These are phyloP conservation scores for Xylaria sp. DNA, from an alignment of 2,329 filamentous ascomycete species.

Conservation along the genomic window DNA sequence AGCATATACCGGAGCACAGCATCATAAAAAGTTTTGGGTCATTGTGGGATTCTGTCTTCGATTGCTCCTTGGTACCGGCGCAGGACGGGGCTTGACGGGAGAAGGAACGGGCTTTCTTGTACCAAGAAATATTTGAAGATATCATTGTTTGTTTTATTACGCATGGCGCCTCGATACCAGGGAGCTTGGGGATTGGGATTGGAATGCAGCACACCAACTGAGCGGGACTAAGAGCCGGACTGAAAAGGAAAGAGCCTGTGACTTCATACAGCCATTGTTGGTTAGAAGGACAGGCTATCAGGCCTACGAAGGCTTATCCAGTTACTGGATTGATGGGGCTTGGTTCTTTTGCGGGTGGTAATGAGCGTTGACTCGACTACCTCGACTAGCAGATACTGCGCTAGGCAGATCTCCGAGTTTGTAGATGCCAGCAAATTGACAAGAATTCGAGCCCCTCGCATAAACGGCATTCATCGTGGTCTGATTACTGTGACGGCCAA, in stretches of 20 bases:
- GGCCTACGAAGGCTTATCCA: slow-evolving; percentile 41
- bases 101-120: slow-evolving; percentile 44
- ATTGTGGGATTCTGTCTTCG: slow-evolving; percentile 46
- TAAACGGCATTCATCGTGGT: not conserved
- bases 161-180: slow-evolving; percentile 45
- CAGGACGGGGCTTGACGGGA: slow-evolving; percentile 43
- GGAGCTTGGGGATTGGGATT: slow-evolving; percentile 38
- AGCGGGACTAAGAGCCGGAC: slow-evolving; percentile 25
- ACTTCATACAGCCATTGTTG: slow-evolving; percentile 23
- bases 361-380: slow-evolving; percentile 36
- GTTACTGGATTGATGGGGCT: slow-evolving; percentile 48
- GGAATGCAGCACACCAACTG: slow-evolving; percentile 37
- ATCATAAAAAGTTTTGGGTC: slow-evolving; percentile 56
- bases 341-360: slow-evolving; percentile 40
- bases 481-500: not conserved
- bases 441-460: slow-evolving; percentile 39
- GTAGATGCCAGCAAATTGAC: slow-evolving; percentile 33
- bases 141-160: slow-evolving; percentile 47
- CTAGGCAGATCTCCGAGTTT: slow-evolving; percentile 27
- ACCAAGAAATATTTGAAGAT: slow-evolving; percentile 45
- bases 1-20: slow-evolving; percentile 62
- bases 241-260: slow-evolving; percentile 26
- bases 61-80: slow-evolving; percentile 46
- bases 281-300: slow-evolving; percentile 17
- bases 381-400: slow-evolving; percentile 32